phyloP scores from a whole-genome alignment of 371 early-diverging fungal genomes.

The Homolaphlyctis polyrhiza region DNA sequence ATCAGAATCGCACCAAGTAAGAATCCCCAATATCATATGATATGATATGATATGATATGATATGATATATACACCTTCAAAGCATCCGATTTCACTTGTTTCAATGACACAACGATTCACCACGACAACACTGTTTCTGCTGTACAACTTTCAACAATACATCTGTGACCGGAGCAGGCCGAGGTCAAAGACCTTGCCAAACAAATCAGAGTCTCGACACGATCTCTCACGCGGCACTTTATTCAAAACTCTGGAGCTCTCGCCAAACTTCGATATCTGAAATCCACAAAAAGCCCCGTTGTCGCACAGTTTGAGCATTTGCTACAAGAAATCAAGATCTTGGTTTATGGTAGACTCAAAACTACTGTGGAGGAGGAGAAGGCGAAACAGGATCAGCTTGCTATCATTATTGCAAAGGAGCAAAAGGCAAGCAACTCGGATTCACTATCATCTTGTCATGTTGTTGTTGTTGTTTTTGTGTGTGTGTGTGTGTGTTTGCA shows the following conservation, averaged over 20 bases:
- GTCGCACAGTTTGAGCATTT: slow-evolving; percentile 30
- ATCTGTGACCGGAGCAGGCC: slow-evolving; percentile 12
- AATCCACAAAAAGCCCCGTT: slow-evolving; percentile 19
- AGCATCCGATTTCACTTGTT: too few relatives aligned
- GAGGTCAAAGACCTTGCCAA: slow-evolving; percentile 29
- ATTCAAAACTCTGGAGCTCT: slow-evolving; percentile 28
- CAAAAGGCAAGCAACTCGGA: slow-evolving; percentile 43
- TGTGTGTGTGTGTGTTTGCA: too few relatives aligned
- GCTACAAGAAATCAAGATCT: slow-evolving; percentile 35
- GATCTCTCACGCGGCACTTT: slow-evolving; percentile 33
- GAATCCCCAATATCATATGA: too few relatives aligned
- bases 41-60: too few relatives aligned
- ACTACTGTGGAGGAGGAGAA: slow-evolving; percentile 48
- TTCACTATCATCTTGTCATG: too few relatives aligned
- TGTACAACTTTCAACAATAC: neutral
- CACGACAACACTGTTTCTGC: slow-evolving; percentile 6
- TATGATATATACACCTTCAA: too few relatives aligned
- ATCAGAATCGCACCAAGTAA: too few relatives aligned
- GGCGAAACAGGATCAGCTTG: slow-evolving; percentile 37
- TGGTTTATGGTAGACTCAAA: slow-evolving; percentile 38
- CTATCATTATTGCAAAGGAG: slow-evolving; percentile 44
- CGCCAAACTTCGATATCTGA: slow-evolving; percentile 34
- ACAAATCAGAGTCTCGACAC: slow-evolving; percentile 25
- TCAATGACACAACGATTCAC: too few relatives aligned
- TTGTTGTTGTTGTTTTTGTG: too few relatives aligned